Base-by-base conservation (phyloP, 257 asterid species). In the Solanum rostratum region DNA sequence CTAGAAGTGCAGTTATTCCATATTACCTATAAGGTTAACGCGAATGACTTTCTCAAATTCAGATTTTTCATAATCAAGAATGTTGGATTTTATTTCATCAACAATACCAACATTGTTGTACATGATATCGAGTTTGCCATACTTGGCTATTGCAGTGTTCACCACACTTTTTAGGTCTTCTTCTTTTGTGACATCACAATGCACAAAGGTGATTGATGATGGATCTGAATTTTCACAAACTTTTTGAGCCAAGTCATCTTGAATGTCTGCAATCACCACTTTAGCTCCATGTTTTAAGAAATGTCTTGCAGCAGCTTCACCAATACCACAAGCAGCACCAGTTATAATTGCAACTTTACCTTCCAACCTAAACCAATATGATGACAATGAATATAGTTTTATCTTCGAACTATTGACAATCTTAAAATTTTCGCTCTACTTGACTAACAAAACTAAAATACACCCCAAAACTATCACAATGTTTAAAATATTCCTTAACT, bases 291-390 rank as follows among this genome's bases (percentile, higher is more conserved):
- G 39, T 33, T 33, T 33, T 3, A 90, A 84, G 55, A 91, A 91
- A 15, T 81, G 74, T 41, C 39, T 81, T 0, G 96, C 94, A 0
- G 92, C 89, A 5, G 90, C 88, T 80, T 91, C 89, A 15, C 96
- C 94, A 0, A 91, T 87, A 57, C 95, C 94, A 54, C 91, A 88
- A n/a, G 91, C 93, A 0, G 90, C 95, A 19, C 94, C 95, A 0
- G 95, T 92, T 70, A 91, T 86, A 3, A 91, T 80, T 60, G 93
- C 95, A 66, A 92, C 93, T 59, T 89, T 92, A 86, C 90, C 91
- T 50, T 85, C 87, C 8, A 92, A 85, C 80, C 93, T 91, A 82
- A 63, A 29, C 1, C 27, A 41, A 33, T 33, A 33, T 33, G 39
- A 33, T 33, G 39, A 33, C 39, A 3, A 4, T 33, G 39, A 33